Conservation (phyloP, 2,329 filamentous ascomycete genomes). For the Talaromyces sp. region DNA sequence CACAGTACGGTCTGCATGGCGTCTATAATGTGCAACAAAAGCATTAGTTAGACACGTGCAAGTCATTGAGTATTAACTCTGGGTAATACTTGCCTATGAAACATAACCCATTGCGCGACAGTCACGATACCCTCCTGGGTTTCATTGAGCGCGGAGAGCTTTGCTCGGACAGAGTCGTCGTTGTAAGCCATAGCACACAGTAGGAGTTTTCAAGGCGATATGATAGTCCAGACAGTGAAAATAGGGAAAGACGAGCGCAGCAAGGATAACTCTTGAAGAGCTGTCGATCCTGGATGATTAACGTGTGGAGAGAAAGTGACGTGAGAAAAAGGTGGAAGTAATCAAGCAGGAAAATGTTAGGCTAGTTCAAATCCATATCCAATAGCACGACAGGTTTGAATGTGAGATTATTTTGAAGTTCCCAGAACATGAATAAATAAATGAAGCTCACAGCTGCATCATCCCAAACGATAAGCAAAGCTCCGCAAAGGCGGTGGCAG, state of each 20-base stretch:
- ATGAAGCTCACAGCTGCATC: slow-evolving; percentile 3
- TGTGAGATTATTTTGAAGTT: neutral
- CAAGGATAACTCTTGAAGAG: neutral
- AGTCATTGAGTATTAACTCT: neutral
- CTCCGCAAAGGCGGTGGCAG: slow-evolving; percentile 16
- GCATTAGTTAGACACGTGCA: neutral
- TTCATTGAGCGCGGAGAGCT: slow-evolving; percentile 92
- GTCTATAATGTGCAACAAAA: slow-evolving; percentile 47
- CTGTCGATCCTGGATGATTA: neutral
- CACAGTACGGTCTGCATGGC: slow-evolving; percentile 86
- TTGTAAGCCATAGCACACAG: slow-evolving; percentile 73
- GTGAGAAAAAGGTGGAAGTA: no score
- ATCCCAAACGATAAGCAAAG: slow-evolving; percentile 4
- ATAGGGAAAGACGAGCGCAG: neutral
- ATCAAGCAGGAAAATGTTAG: neutral
- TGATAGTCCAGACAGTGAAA: neutral
- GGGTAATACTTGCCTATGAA: slow-evolving; percentile 70
- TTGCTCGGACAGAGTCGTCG: slow-evolving; percentile 90
- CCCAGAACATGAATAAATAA: neutral
- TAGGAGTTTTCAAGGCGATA: neutral
- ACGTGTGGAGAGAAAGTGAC: neutral
- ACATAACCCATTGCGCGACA: slow-evolving; percentile 99
- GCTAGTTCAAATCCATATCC: neutral
- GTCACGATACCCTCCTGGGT: slow-evolving; percentile 96
- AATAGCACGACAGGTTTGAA: neutral